Percentiles rank a stretch among this genome's conserved stretches.
phyloP scores from a whole-genome alignment of 2,329 filamentous ascomycete species.

The Fusarium caatingaense region DNA sequence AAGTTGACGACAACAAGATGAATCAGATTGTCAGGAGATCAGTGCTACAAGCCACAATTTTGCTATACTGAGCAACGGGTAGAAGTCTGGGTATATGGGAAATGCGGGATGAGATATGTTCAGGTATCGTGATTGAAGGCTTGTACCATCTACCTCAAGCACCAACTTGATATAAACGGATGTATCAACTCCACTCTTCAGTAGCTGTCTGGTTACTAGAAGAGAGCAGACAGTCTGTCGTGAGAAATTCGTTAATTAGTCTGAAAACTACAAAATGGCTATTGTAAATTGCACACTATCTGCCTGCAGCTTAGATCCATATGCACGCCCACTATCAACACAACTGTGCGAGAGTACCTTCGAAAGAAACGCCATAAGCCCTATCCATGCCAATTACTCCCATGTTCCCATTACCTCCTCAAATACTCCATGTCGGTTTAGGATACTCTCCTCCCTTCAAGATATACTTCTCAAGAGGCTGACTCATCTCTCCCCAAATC shows the following conservation, averaged over 20 bases:
- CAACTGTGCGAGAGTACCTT: no score
- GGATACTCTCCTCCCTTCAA: slow-evolving; percentile 37
- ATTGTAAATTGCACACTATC: background rate
- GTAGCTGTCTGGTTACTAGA: background rate
- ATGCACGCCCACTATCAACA: no score
- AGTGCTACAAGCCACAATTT: background rate
- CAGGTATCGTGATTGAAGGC: no score
- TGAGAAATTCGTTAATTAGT: background rate
- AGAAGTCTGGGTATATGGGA: background rate
- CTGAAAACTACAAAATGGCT: background rate
- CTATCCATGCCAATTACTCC: background rate
- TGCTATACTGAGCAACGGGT: background rate
- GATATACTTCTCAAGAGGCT: slow-evolving; percentile 29
- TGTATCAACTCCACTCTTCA: background rate
- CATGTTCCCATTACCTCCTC: background rate
- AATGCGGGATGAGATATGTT: background rate
- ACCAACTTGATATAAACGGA: background rate
- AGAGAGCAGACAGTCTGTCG: background rate
- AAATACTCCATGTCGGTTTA: slow-evolving; percentile 18
- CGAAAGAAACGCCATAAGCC: background rate
- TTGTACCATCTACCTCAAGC: background rate
- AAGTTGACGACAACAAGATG: background rate
- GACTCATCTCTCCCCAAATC: slow-evolving; percentile 6
- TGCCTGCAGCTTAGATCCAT: background rate
- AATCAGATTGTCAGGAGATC: background rate